These are phyloP conservation scores for Paramecium pentaurelia DNA, from an alignment of 73 alveolate genomes.

Conservation along the genomic window DNA sequence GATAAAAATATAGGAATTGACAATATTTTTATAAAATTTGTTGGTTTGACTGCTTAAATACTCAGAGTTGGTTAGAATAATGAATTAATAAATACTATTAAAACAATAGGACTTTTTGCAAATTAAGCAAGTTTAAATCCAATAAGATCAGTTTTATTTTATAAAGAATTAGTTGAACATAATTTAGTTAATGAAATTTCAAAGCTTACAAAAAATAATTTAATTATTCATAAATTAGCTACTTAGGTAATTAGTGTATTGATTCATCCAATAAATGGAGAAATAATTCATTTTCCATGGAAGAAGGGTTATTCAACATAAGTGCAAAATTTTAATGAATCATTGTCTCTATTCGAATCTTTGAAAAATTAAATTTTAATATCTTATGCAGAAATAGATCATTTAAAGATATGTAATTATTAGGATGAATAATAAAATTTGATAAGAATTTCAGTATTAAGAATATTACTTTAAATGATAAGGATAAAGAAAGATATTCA, in stretches of 20 bases:
- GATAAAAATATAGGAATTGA: conserved; percentile 83
- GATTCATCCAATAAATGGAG: conserved; percentile 95
- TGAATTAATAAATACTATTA: conserved; percentile 52
- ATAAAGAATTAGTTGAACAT: conserved; percentile 85
- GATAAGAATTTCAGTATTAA: conserved; percentile 74
- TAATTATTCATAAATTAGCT: conserved; percentile 74
- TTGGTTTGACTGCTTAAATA: not conserved
- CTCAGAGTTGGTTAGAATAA: not conserved
- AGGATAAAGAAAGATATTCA: conserved; percentile 77
- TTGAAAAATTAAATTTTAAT: conserved; percentile 62
- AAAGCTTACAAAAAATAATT: conserved; percentile 15
- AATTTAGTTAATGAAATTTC: conserved; percentile 73
- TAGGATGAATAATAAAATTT: conserved; percentile 70
- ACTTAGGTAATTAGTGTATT: conserved; percentile 80
- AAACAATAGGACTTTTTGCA: conserved; percentile 90
- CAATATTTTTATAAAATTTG: not conserved
- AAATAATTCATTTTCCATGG: conserved; percentile 94
- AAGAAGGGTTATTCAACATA: conserved; percentile 66
- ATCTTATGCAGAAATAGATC: conserved; percentile 63
- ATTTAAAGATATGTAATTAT: conserved; percentile 55
- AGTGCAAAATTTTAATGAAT: conserved; percentile 71
- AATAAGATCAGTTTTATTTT: conserved; percentile 79
- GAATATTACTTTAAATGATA: conserved; percentile 83
- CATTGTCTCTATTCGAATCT: conserved; percentile 66
- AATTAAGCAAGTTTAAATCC: conserved; percentile 91